Conservation (phyloP, 805 yeast species). For the Torulaspora delbrueckii region DNA sequence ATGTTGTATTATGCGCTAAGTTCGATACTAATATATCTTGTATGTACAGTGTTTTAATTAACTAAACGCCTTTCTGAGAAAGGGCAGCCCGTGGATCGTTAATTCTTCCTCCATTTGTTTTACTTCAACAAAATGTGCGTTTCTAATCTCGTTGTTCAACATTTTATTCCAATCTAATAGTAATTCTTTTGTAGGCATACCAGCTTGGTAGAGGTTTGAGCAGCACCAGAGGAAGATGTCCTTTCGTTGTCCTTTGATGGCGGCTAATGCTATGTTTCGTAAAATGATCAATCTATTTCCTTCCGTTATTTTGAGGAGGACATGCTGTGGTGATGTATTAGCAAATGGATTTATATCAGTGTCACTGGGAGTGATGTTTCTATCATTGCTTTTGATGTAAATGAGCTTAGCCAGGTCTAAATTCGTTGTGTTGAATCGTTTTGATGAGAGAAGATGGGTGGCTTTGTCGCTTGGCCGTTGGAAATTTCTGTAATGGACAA, state of each 20-base stretch:
- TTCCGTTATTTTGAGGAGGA: slow-evolving; percentile 19
- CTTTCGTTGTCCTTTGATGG: slow-evolving; percentile 15
- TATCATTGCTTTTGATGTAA: slow-evolving; percentile 15
- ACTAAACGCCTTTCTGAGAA: slow-evolving; percentile 10
- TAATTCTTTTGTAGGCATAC: slow-evolving; percentile 24
- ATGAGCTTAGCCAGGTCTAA: slow-evolving; percentile 24
- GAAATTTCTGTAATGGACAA: slow-evolving; percentile 12
- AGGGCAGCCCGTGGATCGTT: slow-evolving; percentile 7
- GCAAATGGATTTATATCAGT: slow-evolving; percentile 24
- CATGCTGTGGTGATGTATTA: slow-evolving; percentile 15
- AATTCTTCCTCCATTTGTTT: slow-evolving; percentile 11
- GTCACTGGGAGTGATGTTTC: background rate
- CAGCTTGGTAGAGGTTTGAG: slow-evolving; percentile 19
- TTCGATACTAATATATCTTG: background rate
- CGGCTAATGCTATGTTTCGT: slow-evolving; percentile 24
- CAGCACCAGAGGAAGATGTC: slow-evolving; percentile 30
- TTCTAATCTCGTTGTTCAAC: slow-evolving; percentile 22
- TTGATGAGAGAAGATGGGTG: background rate
- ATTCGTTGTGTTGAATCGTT: slow-evolving; percentile 16
- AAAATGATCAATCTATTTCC: slow-evolving; percentile 23
- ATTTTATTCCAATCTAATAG: slow-evolving; percentile 25
- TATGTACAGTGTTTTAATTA: slow-evolving; percentile 1
- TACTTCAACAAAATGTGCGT: slow-evolving; percentile 1
- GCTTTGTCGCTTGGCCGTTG: background rate
- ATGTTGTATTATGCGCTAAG: background rate